A percentile compares a stretch with the other conserved stretches of the same genome.
phyloP scores from a whole-genome alignment of 352 stramenopile species.

The Aphanomyces invadans region DNA sequence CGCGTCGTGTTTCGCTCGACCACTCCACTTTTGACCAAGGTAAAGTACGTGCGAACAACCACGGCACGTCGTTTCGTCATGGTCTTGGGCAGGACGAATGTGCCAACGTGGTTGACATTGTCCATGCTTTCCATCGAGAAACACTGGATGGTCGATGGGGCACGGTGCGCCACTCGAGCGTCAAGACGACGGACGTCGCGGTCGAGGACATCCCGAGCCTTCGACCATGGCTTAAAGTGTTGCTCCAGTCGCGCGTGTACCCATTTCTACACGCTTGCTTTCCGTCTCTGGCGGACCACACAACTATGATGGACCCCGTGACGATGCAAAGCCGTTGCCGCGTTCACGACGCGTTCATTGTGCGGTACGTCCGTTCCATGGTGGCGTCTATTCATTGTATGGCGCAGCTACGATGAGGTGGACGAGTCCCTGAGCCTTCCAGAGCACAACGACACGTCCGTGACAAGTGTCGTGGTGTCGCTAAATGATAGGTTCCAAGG shows the following conservation, averaged over 20 bases:
- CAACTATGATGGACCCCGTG: slow-evolving; percentile 17
- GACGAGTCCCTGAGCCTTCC: slow-evolving; percentile 32
- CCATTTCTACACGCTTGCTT: slow-evolving; percentile 25
- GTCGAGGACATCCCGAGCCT: slow-evolving; percentile 32
- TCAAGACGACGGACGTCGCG: slow-evolving; percentile 32
- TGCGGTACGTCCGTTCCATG: slow-evolving; percentile 33
- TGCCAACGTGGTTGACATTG: slow-evolving; percentile 17
- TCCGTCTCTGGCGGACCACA: slow-evolving; percentile 25
- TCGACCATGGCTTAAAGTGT: slow-evolving; percentile 26
- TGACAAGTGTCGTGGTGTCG: slow-evolving; percentile 26
- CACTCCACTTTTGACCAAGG: slow-evolving; percentile 23
- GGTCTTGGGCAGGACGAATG: slow-evolving; percentile 22
- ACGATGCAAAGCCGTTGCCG: slow-evolving; percentile 23
- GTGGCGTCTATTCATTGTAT: neutral
- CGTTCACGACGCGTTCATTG: slow-evolving; percentile 63
- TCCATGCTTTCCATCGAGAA: slow-evolving; percentile 21
- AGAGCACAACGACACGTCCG: slow-evolving; percentile 42
- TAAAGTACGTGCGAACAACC: neutral
- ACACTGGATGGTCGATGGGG: slow-evolving; percentile 24
- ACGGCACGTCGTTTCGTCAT: neutral
- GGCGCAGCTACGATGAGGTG: slow-evolving; percentile 24
- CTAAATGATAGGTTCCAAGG: slow-evolving; percentile 31
- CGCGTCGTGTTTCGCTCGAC: slow-evolving; percentile 27
- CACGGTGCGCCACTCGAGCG: slow-evolving; percentile 28
- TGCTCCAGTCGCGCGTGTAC: slow-evolving; percentile 25